Conservation (phyloP, 257 asterid genomes). For the Oldenlandia corymbosa region DNA sequence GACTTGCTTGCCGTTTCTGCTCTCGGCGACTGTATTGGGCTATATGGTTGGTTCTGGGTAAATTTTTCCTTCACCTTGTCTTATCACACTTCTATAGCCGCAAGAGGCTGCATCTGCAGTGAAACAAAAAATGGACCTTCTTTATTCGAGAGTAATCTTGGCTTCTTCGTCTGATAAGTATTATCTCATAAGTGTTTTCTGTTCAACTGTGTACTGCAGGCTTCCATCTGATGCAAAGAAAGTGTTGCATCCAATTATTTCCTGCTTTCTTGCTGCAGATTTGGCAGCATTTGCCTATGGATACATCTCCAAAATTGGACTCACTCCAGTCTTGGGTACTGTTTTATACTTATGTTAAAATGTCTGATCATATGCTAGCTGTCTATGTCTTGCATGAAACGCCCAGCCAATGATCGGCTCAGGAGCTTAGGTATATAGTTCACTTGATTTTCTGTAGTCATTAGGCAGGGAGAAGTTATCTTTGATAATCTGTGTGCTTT, state of each 20-base stretch:
- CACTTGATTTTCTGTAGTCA: not conserved
- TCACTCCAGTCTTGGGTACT: slow-evolving; percentile 79
- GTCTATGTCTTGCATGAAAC: not conserved
- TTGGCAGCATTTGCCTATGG: slow-evolving; percentile 83
- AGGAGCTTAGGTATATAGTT: not conserved
- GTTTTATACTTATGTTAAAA: not conserved
- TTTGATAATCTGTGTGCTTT: no score
- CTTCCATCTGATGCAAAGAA: slow-evolving; percentile 68
- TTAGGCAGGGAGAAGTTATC: no score
- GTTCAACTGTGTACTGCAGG: slow-evolving; percentile 36
- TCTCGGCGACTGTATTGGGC: slow-evolving; percentile 85
- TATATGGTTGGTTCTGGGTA: slow-evolving; percentile 87
- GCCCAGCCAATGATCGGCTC: not conserved
- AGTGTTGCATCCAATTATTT: slow-evolving; percentile 87
- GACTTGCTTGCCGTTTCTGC: slow-evolving; percentile 88
- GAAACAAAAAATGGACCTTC: no score
- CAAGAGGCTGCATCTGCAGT: not conserved
- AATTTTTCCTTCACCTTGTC: slow-evolving; percentile 14
- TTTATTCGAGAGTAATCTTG: no score
- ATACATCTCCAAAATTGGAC: slow-evolving; percentile 52
- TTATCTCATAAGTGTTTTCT: not conserved
- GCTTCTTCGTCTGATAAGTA: no score
- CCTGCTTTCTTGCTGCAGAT: slow-evolving; percentile 84
- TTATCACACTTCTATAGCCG: not conserved
- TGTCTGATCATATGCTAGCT: not conserved